Evolutionary conservation across 2,329 filamentous ascomycete genomes (phyloP), one percentile per base, ranked within the genome.

Genomic region (Cercospora sp.): DNA sequence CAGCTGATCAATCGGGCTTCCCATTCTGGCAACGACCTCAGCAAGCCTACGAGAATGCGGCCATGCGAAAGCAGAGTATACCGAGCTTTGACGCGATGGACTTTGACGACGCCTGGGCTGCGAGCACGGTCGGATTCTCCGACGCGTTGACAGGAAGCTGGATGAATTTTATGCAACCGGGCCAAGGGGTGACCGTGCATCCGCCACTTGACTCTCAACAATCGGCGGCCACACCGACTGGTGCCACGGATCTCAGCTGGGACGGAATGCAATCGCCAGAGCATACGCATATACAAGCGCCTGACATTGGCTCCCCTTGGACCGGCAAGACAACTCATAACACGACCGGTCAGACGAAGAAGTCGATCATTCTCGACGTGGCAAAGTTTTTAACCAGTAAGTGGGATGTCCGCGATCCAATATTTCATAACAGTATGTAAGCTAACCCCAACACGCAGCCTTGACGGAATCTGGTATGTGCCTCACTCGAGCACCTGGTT

Each of bases 401-500:
- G 81, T 78, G 28, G 49, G 21, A 28, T n/a, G 24, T 30, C 18
- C 4, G 1, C 3, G 5, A 30, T 40, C 30, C 8, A 12, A 12
- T 30, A 1, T 40, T 28, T 13, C 55, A 28, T 37, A 40, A 40
- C 5, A n/a, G 24, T 53, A 53, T 13, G 3, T 26, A 21, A 59
- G 63, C 70, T 72, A 61, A 72, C 57, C 10, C 7, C 40, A 6
- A 28, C 8, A 55, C 18, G 21, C 65, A 76, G 70, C 63, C 61
- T 76, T 82, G 70, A 79, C 72, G n/a, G 63, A 76, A 37, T 74
- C 77, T 32, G 77, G 72, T 18, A 77, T 82, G 26, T 84, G 82
- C 69, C 75, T 84, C 9, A 82, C 81, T n/a, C 77, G 81, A 34
- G 74, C 79, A 8, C 81, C 82, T 3, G 82, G 82, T 0, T 84